Evolutionary conservation across 2,329 filamentous ascomycete genomes (phyloP).

Genomic region (Domatiomyces catenatus): DNA sequence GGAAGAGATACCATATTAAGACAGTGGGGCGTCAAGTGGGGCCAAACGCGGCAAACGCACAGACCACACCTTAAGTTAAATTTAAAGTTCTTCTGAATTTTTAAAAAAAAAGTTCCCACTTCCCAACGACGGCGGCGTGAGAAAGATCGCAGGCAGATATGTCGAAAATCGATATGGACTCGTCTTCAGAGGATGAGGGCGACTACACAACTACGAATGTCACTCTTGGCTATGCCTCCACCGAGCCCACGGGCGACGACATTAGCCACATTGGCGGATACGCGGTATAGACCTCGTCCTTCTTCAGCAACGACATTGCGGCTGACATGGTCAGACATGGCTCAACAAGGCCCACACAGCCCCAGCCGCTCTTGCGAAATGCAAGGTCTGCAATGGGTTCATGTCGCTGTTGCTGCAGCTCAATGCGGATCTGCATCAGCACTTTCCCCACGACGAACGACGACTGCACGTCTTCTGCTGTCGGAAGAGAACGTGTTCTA

Average conservation of each 20-base stretch:
- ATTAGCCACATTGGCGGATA: constrained; percentile 78
- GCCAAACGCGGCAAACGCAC: neutral
- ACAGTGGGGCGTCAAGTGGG: constrained; percentile 2
- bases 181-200: constrained; percentile 48
- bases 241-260: constrained; percentile 62
- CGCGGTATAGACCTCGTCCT: constrained; percentile 46
- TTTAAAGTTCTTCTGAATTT: neutral
- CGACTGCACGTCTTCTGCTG: constrained; percentile 79
- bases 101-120: neutral
- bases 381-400: constrained; percentile 69
- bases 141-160: constrained; percentile 29
- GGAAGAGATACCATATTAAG: neutral
- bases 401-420: constrained; percentile 81
- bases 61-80: constrained; percentile 6
- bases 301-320: neutral
- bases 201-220: constrained; percentile 54
- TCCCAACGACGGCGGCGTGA: neutral
- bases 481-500: constrained; percentile 58
- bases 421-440: constrained; percentile 74
- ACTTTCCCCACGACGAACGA: constrained; percentile 74
- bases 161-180: constrained; percentile 76
- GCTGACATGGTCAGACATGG: constrained; percentile 52
- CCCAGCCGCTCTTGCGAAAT: constrained; percentile 63
- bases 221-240: constrained; percentile 74
- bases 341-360: constrained; percentile 56